Evolutionary conservation across 169 alveolate genomes (phyloP).

Genomic region (Cryptosporidium sp.): DNA sequence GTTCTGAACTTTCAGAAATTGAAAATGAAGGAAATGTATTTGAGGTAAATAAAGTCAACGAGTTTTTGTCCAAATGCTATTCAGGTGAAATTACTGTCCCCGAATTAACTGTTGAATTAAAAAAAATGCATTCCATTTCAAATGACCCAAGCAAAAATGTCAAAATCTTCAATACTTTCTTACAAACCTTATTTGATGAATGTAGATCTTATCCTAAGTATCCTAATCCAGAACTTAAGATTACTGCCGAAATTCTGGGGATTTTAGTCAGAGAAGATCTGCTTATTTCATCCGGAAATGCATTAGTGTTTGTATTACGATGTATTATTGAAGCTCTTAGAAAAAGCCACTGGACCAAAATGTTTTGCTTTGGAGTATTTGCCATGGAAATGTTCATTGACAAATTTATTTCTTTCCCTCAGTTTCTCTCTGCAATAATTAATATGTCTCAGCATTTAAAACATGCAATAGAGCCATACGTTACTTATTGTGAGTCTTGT

Average conservation of each 20-base stretch:
- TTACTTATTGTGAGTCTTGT: slow-evolving; percentile 61
- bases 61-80: slow-evolving; percentile 35
- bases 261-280: slow-evolving; percentile 75
- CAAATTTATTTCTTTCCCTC: slow-evolving; percentile 67
- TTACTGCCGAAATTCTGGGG: slow-evolving; percentile 88
- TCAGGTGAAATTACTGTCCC: slow-evolving; percentile 5
- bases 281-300: slow-evolving; percentile 74
- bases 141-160: background rate
- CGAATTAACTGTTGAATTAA: slow-evolving; percentile 16
- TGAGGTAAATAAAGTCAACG: slow-evolving; percentile 40
- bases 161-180: slow-evolving; percentile 40
- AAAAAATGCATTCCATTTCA: slow-evolving; percentile 7
- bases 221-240: slow-evolving; percentile 85
- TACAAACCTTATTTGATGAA: slow-evolving; percentile 85
- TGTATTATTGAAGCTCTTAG: slow-evolving; percentile 80
- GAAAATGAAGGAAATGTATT: background rate
- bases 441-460: slow-evolving; percentile 49
- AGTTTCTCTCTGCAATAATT: slow-evolving; percentile 71
- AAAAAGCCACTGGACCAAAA: slow-evolving; percentile 76
- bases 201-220: slow-evolving; percentile 88
- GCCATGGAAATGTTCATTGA: slow-evolving; percentile 80
- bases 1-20: background rate
- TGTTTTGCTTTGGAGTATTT: slow-evolving; percentile 80
- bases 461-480: slow-evolving; percentile 32
- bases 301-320: slow-evolving; percentile 77